Evolutionary conservation across 495 filamentous ascomycete species (phyloP), one percentile per base, ranked within the genome.

Genomic region (Aspergillus cristatus): DNA sequence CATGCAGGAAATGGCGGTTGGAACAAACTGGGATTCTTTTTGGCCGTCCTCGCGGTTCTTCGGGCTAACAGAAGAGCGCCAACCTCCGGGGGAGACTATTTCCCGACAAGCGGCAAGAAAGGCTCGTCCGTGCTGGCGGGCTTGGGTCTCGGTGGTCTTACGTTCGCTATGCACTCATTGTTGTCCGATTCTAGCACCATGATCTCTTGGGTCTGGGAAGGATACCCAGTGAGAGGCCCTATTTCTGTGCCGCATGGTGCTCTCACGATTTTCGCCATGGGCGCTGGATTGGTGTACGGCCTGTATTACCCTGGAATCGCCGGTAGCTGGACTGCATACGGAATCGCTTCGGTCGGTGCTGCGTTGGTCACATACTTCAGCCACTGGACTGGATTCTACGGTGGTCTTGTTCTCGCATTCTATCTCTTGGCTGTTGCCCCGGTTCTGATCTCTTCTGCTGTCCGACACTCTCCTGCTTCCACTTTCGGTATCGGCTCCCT

Each of bases 141-240:
- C 17, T 41, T 94, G 37, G 86, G 93, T 34, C 61, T 96, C 37
- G 88, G 72, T 26, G 93, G 86, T 36, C 54, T 96, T 14, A 68
- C 95, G 48, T 99, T 97, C 47, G 86, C 72, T n/a, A 67, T 97
- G 51, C 89, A 96, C 51, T 95, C 88, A 2, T 72, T 97, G 11
- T 71, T 99, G 17, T 94, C 91, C 0, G 93, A 99, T 54, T 96
- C 89, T 0, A 96, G 91, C 63, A 99, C 93, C 20, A 97, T 97
- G 88, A 95, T 97, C 42, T 71, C 86, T 16, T 99, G 93, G 93
- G 86, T 84, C n/a, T 99, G 93, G 93, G 87, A 95, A 43, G 93
- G 93, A 13, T 97, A 84, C 50, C 93, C 93, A 28, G 75, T 96
- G 35, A 75, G 84, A 32, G 93, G 93, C 3, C 93, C 93, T 3